Conservation (phyloP, 1,284 basidiomycete genomes). For the Irpex sp. region DNA sequence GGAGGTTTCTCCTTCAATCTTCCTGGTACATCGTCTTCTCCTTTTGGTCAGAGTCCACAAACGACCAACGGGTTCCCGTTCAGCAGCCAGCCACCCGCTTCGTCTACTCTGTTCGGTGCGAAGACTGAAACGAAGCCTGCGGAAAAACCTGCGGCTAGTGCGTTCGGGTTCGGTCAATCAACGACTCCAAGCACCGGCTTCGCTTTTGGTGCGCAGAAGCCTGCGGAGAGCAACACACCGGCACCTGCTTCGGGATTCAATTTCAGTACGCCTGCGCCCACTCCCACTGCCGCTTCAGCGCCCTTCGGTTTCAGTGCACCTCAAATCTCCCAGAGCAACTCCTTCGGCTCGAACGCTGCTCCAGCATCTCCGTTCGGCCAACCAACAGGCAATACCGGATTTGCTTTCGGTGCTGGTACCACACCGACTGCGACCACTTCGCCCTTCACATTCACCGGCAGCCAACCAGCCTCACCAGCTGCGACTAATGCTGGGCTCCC, state of each 20-base stretch:
- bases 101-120: slow-evolving; percentile 9
- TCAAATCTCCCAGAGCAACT: slow-evolving; percentile 12
- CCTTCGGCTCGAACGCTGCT: slow-evolving; percentile 28
- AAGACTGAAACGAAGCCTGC: slow-evolving; percentile 9
- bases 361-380: slow-evolving; percentile 27
- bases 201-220: slow-evolving; percentile 16
- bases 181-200: slow-evolving; percentile 6
- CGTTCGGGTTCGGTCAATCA: slow-evolving; percentile 17
- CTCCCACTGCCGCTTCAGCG: slow-evolving; percentile 15
- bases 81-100: slow-evolving; percentile 8
- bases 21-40: slow-evolving; percentile 13
- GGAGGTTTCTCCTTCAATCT: slow-evolving; percentile 19
- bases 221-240: slow-evolving; percentile 18
- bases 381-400: slow-evolving; percentile 16
- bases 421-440: slow-evolving; percentile 23
- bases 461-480: slow-evolving; percentile 33
- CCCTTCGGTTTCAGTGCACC: slow-evolving; percentile 23
- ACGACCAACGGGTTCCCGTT: slow-evolving; percentile 20
- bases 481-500: slow-evolving; percentile 26
- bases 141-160: slow-evolving; percentile 2
- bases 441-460: slow-evolving; percentile 27
- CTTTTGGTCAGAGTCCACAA: slow-evolving; percentile 22
- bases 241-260: slow-evolving; percentile 17
- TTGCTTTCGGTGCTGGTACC: slow-evolving; percentile 16
- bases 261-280: slow-evolving; percentile 19